phyloP scores from a whole-genome alignment of 176 grass and related monocot species.

The Alloteropsis semialata region DNA sequence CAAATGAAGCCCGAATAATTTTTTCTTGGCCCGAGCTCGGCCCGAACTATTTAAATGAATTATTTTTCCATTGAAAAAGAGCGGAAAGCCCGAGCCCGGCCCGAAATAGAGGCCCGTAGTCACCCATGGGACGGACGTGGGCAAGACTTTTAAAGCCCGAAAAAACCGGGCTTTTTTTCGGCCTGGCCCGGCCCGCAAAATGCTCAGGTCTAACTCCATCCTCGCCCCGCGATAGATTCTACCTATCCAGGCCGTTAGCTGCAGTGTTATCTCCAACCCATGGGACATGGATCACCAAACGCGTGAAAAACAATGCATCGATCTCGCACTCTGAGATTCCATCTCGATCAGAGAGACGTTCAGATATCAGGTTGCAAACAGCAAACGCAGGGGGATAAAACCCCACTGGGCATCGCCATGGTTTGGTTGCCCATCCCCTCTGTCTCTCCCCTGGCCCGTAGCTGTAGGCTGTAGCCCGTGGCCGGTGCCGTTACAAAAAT shows the following conservation, averaged over 20 bases:
- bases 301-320: background rate
- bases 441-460: background rate
- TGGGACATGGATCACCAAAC: background rate
- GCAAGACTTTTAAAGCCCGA: too few relatives aligned
- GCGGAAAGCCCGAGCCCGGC: too few relatives aligned
- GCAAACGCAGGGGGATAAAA: background rate
- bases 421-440: conserved; percentile 8
- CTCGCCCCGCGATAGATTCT: background rate
- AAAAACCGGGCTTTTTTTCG: too few relatives aligned
- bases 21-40: too few relatives aligned
- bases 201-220: too few relatives aligned
- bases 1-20: too few relatives aligned
- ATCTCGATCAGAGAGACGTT: background rate
- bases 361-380: background rate
- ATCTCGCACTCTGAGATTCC: background rate
- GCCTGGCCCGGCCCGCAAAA: too few relatives aligned
- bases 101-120: too few relatives aligned
- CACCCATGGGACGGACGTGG: too few relatives aligned
- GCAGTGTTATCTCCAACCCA: background rate
- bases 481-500: conserved; percentile 27
- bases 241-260: background rate
- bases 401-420: background rate
- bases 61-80: too few relatives aligned
- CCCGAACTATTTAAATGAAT: too few relatives aligned
- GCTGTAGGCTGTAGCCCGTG: conserved; percentile 8